These are phyloP conservation scores for Nemania serpens DNA, from an alignment of 2,329 filamentous ascomycete species.

Conservation along the genomic window DNA sequence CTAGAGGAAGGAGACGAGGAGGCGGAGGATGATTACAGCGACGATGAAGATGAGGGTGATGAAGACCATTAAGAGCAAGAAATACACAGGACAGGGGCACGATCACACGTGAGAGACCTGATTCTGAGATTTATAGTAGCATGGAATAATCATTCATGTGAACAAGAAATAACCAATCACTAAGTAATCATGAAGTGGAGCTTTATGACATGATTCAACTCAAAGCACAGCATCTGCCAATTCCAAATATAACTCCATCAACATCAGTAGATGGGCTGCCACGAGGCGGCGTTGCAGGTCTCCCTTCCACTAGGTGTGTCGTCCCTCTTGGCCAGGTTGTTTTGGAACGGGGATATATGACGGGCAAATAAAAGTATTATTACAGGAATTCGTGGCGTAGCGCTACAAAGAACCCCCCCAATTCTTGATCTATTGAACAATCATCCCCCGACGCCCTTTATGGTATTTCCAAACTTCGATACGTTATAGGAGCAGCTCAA, in stretches of 20 bases:
- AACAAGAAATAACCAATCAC: not conserved
- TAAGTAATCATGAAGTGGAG: not conserved
- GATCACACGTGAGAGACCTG: not conserved
- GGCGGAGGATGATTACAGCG: not conserved
- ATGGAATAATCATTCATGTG: not conserved
- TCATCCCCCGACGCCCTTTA: constrained; percentile 39
- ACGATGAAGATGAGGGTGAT: not conserved
- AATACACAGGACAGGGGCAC: not conserved
- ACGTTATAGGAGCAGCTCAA: constrained; percentile 85
- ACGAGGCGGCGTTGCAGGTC: no score
- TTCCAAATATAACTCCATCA: no score
- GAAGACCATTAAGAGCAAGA: no score
- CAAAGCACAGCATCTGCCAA: not conserved
- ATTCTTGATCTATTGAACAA: constrained; percentile 40
- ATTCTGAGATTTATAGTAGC: not conserved
- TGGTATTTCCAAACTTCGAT: constrained; percentile 22
- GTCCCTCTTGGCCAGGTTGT: constrained; percentile 9
- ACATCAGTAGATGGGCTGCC: no score
- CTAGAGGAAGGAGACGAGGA: not conserved
- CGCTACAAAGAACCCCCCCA: constrained; percentile 37
- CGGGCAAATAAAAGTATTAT: constrained; percentile 26
- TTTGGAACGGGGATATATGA: constrained; percentile 2
- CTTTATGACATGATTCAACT: not conserved
- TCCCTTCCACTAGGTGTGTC: constrained; percentile 2
- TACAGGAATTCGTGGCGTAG: constrained; percentile 37